Evolutionary conservation across 2,329 filamentous ascomycete species (phyloP).

Genomic region (Cladobotryum mycophilum): DNA sequence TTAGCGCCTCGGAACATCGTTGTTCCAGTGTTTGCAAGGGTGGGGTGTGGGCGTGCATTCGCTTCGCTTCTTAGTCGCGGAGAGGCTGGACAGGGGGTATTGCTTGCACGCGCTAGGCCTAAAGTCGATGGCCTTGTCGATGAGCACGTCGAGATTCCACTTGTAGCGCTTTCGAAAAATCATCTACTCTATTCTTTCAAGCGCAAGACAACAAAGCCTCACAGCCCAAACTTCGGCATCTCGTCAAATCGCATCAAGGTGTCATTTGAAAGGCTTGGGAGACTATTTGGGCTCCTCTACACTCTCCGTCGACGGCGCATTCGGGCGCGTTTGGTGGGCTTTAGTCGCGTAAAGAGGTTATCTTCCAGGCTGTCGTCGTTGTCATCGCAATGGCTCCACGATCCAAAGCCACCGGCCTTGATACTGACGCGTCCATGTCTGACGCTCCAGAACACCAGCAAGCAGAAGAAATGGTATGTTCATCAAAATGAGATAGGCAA

Average conservation of each 20-base stretch:
- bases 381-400: conserved; percentile 47
- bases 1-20: conserved; percentile 4
- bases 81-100: conserved; percentile 5
- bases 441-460: conserved; percentile 47
- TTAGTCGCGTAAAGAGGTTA: conserved; percentile 49
- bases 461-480: conserved; percentile 45
- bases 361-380: conserved; percentile 21
- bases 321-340: conserved; percentile 40
- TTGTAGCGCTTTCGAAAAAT: conserved; percentile 26
- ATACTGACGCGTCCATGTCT: conserved; percentile 58
- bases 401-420: conserved; percentile 45
- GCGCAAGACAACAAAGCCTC: conserved; percentile 6
- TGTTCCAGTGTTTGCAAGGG: conserved; percentile 6
- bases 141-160: conserved; percentile 30
- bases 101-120: conserved; percentile 25
- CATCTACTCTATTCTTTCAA: conserved; percentile 21
- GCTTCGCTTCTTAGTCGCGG: conserved; percentile 6
- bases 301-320: conserved; percentile 12
- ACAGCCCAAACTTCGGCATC: conserved; percentile 3
- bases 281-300: neutral
- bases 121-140: conserved; percentile 25
- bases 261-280: neutral
- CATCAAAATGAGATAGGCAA: neutral
- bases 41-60: neutral
- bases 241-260: conserved; percentile 4